Evolutionary conservation across 805 yeast species (phyloP).

Genomic region (Zygoascus biomembranicola): DNA sequence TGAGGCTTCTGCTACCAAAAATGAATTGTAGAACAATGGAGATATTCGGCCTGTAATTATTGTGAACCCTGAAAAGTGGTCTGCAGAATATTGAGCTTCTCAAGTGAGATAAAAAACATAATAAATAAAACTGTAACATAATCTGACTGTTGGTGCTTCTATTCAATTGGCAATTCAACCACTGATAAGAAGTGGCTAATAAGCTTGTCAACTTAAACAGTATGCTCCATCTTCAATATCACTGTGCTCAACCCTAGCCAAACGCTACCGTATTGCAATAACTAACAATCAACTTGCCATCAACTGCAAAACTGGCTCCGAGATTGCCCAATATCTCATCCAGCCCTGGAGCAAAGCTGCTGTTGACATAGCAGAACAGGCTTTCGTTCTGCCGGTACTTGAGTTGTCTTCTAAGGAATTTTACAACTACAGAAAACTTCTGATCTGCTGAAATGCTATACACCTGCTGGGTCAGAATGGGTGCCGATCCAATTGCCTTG

Average conservation of each 20-base stretch:
- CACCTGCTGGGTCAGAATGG: constrained; percentile 37
- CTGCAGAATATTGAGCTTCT: too few relatives aligned
- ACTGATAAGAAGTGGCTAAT: too few relatives aligned
- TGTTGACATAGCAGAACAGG: constrained; percentile 33
- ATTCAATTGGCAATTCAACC: too few relatives aligned
- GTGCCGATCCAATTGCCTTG: constrained; percentile 48
- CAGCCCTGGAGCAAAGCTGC: constrained; percentile 33
- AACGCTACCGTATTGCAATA: constrained; percentile 22
- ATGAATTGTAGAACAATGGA: too few relatives aligned
- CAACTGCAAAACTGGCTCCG: constrained; percentile 15
- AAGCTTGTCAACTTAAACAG: too few relatives aligned
- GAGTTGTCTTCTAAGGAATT: constrained; percentile 36
- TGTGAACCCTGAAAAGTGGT: too few relatives aligned
- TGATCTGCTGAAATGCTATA: constrained; percentile 39
- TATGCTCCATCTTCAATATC: not conserved
- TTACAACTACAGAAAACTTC: constrained; percentile 37
- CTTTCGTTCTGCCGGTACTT: constrained; percentile 22
- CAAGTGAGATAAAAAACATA: too few relatives aligned
- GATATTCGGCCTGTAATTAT: too few relatives aligned
- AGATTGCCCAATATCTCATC: constrained; percentile 30
- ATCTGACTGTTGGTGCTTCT: too few relatives aligned
- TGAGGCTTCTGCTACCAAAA: too few relatives aligned
- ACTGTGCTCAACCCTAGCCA: constrained; percentile 12
- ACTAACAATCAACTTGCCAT: constrained; percentile 18
- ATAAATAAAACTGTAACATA: too few relatives aligned